Conservation (phyloP, 192 early-diverging fungal species). For the Backusella psychrophila region DNA sequence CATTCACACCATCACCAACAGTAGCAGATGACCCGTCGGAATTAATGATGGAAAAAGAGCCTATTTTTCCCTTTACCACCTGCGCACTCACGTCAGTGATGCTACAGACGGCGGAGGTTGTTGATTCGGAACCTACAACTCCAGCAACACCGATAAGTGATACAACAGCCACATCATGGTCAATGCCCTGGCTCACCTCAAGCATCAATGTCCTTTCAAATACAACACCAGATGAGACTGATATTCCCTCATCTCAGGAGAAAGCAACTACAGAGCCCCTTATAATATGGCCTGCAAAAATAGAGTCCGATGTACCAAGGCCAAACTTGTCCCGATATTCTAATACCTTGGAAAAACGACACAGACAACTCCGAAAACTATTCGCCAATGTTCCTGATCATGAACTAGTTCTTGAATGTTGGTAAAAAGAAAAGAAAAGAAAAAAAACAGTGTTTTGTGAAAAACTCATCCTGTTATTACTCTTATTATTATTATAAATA, state of each 20-base stretch:
- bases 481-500: background rate
- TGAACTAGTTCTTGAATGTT: constrained; percentile 37
- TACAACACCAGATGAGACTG: background rate
- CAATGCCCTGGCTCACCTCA: constrained; percentile 30
- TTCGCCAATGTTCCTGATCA: constrained; percentile 14
- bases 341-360: background rate
- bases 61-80: background rate
- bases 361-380: constrained; percentile 25
- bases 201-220: constrained; percentile 28
- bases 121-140: background rate
- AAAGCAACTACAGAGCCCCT: background rate
- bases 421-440: background rate
- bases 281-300: constrained; percentile 30
- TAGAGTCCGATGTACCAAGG: constrained; percentile 15
- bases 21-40: background rate
- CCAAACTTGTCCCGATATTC: constrained; percentile 18
- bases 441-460: background rate
- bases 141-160: background rate
- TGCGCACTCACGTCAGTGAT: constrained; percentile 23
- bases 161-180: constrained; percentile 13
- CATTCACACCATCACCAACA: background rate
- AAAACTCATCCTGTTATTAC: background rate
- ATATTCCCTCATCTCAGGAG: background rate
- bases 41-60: background rate
- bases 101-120: constrained; percentile 10